Percentiles rank a stretch among this genome's conserved stretches.
Evolutionary conservation across 2,329 filamentous ascomycete genomes (phyloP).

Genomic region (Calonectria honghensis): DNA sequence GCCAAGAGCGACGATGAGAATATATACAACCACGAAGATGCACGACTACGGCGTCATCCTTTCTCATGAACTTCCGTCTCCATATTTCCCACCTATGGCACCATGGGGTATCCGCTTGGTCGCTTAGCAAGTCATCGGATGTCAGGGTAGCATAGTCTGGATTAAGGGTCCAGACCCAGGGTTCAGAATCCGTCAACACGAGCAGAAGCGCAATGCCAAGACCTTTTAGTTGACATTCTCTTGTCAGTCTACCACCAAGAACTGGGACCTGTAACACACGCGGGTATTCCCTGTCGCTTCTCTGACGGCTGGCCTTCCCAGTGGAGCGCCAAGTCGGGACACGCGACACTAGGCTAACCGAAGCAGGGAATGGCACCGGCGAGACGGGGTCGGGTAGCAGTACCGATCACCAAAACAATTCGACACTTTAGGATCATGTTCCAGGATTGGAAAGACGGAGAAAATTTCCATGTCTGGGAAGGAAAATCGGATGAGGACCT

Average conservation of each 20-base stretch:
- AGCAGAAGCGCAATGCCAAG: constrained; percentile 19
- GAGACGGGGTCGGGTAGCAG: background rate
- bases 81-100: constrained; percentile 29
- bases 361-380: background rate
- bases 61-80: background rate
- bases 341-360: background rate
- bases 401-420: background rate
- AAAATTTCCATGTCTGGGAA: background rate
- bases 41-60: background rate
- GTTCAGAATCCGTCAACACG: constrained; percentile 4
- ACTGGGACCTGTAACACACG: constrained; percentile 11
- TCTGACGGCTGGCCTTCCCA: background rate
- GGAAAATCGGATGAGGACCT: background rate
- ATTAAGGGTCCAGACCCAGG: constrained; percentile 19
- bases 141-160: constrained; percentile 1
- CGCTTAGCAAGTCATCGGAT: background rate
- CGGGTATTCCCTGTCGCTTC: constrained; percentile 3
- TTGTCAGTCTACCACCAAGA: background rate
- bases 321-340: constrained; percentile 6
- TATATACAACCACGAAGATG: constrained; percentile 1
- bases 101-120: too few relatives aligned
- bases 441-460: background rate
- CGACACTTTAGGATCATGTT: background rate
- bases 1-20: background rate
- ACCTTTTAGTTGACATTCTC: constrained; percentile 1